phyloP scores from a whole-genome alignment of 768 basidiomycete species.

The Mycena rebaudengoi region DNA sequence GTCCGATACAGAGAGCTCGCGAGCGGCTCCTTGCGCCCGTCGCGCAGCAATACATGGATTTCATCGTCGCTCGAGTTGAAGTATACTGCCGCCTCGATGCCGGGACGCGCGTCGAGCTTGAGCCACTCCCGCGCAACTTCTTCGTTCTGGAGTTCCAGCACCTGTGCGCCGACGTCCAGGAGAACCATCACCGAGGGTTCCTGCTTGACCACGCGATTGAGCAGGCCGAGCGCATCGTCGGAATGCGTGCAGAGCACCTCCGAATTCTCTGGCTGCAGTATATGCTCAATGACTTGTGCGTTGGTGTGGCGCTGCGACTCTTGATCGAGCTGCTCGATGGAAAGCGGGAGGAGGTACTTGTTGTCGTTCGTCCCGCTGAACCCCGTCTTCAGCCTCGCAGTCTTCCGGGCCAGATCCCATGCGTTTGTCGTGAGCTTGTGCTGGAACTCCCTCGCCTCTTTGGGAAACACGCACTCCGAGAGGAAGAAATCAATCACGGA shows the following conservation, averaged over 20 bases:
- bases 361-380: conserved; percentile 69
- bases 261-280: conserved; percentile 52
- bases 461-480: conserved; percentile 55
- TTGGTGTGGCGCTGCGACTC: conserved; percentile 54
- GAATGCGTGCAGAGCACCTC: conserved; percentile 35
- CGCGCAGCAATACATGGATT: conserved; percentile 43
- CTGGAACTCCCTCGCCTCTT: conserved; percentile 56
- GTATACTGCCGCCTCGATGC: conserved; percentile 52
- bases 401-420: conserved; percentile 60
- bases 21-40: conserved; percentile 45
- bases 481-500: conserved; percentile 57
- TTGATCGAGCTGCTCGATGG: conserved; percentile 47
- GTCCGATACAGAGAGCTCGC: conserved; percentile 46
- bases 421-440: conserved; percentile 54
- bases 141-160: conserved; percentile 57
- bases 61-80: conserved; percentile 48
- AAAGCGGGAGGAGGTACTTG: conserved; percentile 45
- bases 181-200: conserved; percentile 53
- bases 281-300: conserved; percentile 50
- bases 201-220: conserved; percentile 44
- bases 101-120: conserved; percentile 14
- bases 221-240: conserved; percentile 31
- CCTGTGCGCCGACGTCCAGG: conserved; percentile 65
- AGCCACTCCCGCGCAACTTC: conserved; percentile 55
- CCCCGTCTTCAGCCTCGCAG: conserved; percentile 48